Percentiles rank a stretch among this genome's conserved stretches.
Conservation (phyloP, 257 asterid genomes). For the Rubia yunnanensis region DNA sequence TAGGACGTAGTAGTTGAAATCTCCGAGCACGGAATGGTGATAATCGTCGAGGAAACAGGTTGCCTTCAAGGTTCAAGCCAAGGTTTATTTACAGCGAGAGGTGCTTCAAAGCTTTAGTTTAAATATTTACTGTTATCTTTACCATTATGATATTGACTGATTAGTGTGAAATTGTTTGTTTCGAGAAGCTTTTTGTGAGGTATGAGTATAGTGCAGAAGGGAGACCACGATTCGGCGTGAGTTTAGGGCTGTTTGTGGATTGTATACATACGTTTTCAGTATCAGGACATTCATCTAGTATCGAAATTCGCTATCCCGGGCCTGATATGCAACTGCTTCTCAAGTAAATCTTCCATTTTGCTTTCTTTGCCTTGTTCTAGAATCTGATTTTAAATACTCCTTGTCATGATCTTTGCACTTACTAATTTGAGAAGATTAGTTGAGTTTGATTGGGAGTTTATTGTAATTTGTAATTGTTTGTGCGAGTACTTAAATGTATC, state of each 20-base stretch:
- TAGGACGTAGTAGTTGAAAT: slow-evolving; percentile 80
- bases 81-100: slow-evolving; percentile 85
- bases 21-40: slow-evolving; percentile 86
- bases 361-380: not conserved
- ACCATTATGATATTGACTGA: not conserved
- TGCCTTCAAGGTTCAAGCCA: slow-evolving; percentile 98
- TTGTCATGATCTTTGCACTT: not conserved
- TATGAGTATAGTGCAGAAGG: slow-evolving; percentile 70
- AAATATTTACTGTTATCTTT: not conserved
- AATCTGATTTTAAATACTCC: not conserved
- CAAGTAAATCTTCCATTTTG: slow-evolving; percentile 27
- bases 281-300: slow-evolving; percentile 56
- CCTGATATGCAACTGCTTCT: slow-evolving; percentile 94
- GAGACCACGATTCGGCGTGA: slow-evolving; percentile 84
- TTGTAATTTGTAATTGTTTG: not conserved
- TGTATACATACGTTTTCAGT: slow-evolving; percentile 75
- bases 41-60: slow-evolving; percentile 79
- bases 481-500: not conserved
- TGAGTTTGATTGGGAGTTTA: not conserved
- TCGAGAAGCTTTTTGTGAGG: slow-evolving; percentile 52
- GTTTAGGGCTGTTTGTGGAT: slow-evolving; percentile 82
- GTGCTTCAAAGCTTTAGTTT: slow-evolving; percentile 19
- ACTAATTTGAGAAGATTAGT: not conserved
- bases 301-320: slow-evolving; percentile 86
- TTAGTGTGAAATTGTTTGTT: slow-evolving; percentile 10